phyloP scores from a whole-genome alignment of 768 basidiomycete genomes.

The Termitomyces sp. region DNA sequence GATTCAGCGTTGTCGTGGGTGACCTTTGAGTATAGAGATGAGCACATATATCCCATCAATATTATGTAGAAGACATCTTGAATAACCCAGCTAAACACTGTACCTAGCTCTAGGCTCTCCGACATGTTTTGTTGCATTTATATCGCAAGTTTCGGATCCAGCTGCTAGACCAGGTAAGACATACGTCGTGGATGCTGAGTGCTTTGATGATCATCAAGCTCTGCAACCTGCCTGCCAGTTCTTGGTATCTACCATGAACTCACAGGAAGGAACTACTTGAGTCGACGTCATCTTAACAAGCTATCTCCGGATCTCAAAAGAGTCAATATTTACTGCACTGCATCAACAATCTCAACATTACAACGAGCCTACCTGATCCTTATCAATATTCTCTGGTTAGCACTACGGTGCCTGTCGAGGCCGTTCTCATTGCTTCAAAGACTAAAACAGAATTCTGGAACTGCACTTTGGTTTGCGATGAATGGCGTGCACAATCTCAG shows the following conservation, averaged over 20 bases:
- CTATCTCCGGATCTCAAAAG: neutral
- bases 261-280: neutral
- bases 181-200: neutral
- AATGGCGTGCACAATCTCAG: conserved; percentile 6
- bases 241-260: neutral
- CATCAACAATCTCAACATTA: neutral
- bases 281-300: neutral
- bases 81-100: conserved; percentile 2
- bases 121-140: neutral
- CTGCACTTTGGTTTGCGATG: conserved; percentile 8
- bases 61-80: conserved; percentile 10
- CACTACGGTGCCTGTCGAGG: neutral
- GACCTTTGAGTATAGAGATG: neutral
- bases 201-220: neutral
- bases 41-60: conserved; percentile 6
- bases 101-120: neutral
- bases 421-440: conserved; percentile 5
- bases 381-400: neutral
- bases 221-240: neutral
- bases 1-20: neutral
- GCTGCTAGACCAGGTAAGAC: neutral
- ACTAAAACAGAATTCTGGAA: neutral
- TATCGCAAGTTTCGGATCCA: neutral
- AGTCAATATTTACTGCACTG: too few species aligned
- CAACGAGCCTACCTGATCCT: neutral